phyloP scores from a whole-genome alignment of 106 monocot genomes.

The Dactylorhiza incarnata region DNA sequence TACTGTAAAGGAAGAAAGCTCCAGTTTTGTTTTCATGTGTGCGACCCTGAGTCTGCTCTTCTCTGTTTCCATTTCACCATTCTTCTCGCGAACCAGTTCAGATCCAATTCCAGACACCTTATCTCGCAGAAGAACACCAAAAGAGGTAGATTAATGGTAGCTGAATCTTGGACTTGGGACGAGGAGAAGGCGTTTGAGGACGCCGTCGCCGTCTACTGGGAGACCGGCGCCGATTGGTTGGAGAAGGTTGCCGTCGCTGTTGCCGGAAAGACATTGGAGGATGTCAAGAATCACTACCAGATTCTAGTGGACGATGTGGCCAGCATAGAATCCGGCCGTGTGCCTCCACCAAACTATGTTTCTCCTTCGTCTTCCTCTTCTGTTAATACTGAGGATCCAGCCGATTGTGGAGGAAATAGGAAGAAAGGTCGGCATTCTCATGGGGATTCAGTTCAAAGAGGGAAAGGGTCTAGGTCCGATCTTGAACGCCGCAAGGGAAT shows the following conservation, averaged over 20 bases:
- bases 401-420: slow-evolving; percentile 5
- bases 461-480: slow-evolving; percentile 28
- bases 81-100: background rate
- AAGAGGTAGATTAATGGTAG: background rate
- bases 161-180: slow-evolving; percentile 58
- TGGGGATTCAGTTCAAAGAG: slow-evolving; percentile 7
- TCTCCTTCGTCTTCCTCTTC: background rate
- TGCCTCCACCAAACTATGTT: slow-evolving; percentile 53
- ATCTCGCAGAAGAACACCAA: background rate
- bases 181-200: slow-evolving; percentile 85
- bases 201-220: slow-evolving; percentile 37
- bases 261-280: slow-evolving; percentile 47
- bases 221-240: slow-evolving; percentile 42
- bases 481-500: slow-evolving; percentile 51
- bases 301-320: slow-evolving; percentile 64
- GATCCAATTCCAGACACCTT: background rate
- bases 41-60: no score
- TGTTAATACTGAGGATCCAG: background rate
- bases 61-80: background rate
- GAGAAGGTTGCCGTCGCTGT: slow-evolving; percentile 55
- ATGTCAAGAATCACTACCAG: slow-evolving; percentile 64
- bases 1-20: no score
- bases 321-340: slow-evolving; percentile 59
- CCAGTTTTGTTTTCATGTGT: no score
- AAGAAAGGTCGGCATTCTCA: slow-evolving; percentile 23